Base-by-base conservation (phyloP, 228 moss, liverwort and hornwort species). In the Sphagnum magellanicum region DNA sequence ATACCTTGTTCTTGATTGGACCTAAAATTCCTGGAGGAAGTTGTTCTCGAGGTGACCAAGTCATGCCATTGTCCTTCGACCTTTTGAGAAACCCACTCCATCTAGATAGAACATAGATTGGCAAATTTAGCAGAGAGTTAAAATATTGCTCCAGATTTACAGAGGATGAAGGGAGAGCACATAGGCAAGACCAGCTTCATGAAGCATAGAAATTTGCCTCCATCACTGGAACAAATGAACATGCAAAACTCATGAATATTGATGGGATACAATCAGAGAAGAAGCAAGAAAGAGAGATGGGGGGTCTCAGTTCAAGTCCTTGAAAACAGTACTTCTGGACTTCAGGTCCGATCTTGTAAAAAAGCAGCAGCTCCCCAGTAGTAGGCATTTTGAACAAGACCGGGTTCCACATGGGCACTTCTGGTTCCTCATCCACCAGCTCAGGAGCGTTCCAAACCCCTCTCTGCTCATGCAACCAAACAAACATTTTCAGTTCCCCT, bases 51-150 rank as follows among this genome's bases (percentile, higher is more conserved):
- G 58, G 49, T 53, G 86, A 88, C 96, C 96, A 92, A 10, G 79
- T 85, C 70, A 79, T 72, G 65, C 92, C 92, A 50, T 83, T 72
- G 77, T 96, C 84, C 4, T 7, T n/a, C 4, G 88, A 96, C 76
- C 91, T 88, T 76, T 92, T 92, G 49, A 96, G 70, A 49, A 90
- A 96, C 60, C 96, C 93, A 76, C 91, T 92, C 96, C 91, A 92
- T 80, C 87, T 90, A 68, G 32, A 32, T 32, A 32, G 3, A 32
- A 32, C 32, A 32, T 32, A 32, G 32, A 32, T 32, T 32, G 32
- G 32, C 32, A 32, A 32, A 32, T 32, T 32, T 32, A 32, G 32
- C 32, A 32, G 32, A 32, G 32, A 32, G 32, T 32, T 32, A 32
- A 32, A 32, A 32, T 32, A 2, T 32, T 32, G 32, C 32, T 32